These are phyloP conservation scores for Aspergillus haitiensis DNA, from an alignment of 495 filamentous ascomycete genomes.

Conservation along the genomic window DNA sequence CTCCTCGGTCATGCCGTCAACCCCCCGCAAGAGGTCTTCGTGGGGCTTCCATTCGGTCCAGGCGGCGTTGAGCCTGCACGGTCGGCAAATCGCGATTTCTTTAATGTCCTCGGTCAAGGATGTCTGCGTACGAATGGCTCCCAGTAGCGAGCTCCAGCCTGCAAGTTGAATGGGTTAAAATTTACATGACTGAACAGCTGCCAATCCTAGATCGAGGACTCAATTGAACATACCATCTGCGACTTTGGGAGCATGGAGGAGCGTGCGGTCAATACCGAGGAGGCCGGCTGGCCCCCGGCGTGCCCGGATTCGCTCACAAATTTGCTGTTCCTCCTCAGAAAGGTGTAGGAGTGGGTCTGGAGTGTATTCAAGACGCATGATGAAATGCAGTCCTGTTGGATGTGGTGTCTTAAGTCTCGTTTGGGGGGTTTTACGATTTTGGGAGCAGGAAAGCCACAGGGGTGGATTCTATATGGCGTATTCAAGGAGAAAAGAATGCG, in stretches of 20 bases:
- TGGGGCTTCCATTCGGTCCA: conserved; percentile 3
- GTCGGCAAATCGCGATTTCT: background rate
- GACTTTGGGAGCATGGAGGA: background rate
- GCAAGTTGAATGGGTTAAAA: background rate
- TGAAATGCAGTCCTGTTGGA: no score
- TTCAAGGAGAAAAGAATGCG: no score
- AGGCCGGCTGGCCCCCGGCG: conserved; percentile 2
- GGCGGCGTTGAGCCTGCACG: background rate
- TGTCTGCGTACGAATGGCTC: background rate
- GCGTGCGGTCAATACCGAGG: background rate
- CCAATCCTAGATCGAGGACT: background rate
- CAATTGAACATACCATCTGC: conserved; percentile 2
- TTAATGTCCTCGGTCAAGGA: background rate
- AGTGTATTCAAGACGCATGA: background rate
- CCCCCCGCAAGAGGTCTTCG: background rate
- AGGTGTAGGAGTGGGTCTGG: conserved; percentile 1
- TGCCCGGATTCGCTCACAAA: background rate
- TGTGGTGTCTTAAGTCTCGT: no score
- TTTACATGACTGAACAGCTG: background rate
- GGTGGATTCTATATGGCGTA: no score
- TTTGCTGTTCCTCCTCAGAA: background rate
- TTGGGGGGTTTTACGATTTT: no score
- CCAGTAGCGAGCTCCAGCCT: background rate
- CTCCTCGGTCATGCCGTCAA: background rate
- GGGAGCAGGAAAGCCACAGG: no score